Percentiles rank a stretch among this genome's conserved stretches.
Evolutionary conservation across 73 alveolate genomes (phyloP).

Genomic region (Paramecium caudatum): DNA sequence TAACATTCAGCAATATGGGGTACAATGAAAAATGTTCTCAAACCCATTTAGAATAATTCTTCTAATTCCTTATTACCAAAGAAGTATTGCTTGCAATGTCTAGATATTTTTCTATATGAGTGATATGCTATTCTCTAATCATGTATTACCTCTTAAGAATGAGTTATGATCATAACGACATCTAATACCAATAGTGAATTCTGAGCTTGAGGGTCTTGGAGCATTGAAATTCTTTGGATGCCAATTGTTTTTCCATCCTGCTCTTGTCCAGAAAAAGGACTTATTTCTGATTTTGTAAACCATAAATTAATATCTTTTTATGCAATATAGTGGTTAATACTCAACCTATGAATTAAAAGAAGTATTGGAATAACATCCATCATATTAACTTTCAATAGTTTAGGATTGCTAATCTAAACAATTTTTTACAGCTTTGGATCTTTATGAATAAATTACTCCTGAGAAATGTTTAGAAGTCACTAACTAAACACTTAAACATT

Average conservation of each 20-base stretch:
- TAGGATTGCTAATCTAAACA: too few species aligned
- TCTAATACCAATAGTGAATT: constrained; percentile 75
- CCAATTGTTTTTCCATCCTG: constrained; percentile 80
- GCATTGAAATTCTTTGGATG: constrained; percentile 79
- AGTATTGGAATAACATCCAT: too few species aligned
- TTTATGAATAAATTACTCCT: too few species aligned
- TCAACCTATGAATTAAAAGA: too few species aligned
- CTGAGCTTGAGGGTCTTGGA: constrained; percentile 77
- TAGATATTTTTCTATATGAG: constrained; percentile 74
- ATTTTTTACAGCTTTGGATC: too few species aligned
- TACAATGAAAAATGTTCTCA: constrained; percentile 74
- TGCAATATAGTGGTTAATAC: too few species aligned
- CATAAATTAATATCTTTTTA: too few species aligned
- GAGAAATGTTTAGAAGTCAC: too few species aligned
- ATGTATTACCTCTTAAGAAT: constrained; percentile 68
- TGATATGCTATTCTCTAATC: constrained; percentile 48
- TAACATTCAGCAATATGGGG: constrained; percentile 75
- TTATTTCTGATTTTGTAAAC: constrained; percentile 77
- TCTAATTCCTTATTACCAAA: constrained; percentile 73
- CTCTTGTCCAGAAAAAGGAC: constrained; percentile 78
- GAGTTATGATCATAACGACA: constrained; percentile 76
- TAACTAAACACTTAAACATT: too few species aligned
- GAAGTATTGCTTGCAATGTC: constrained; percentile 78
- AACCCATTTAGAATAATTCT: constrained; percentile 76
- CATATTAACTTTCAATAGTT: too few species aligned